Conservation (phyloP, 345 rosid species). For the Salix caprea region DNA sequence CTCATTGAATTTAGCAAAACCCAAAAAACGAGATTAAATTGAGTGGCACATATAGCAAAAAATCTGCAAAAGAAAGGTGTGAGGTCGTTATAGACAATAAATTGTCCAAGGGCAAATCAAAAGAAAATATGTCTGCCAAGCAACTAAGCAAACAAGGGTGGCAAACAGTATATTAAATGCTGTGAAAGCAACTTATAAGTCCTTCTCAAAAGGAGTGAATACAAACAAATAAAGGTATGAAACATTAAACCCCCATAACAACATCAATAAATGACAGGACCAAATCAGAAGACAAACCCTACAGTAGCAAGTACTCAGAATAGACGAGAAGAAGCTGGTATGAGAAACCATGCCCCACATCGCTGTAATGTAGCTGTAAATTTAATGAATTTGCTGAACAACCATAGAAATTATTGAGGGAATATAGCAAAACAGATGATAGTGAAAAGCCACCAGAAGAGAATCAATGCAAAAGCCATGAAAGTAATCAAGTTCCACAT, state of each 20-base stretch:
- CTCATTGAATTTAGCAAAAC: slow-evolving; percentile 21
- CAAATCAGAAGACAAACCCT: slow-evolving; percentile 5
- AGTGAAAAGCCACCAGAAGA: not conserved
- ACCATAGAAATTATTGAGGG: slow-evolving; percentile 2
- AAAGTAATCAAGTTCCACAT: not conserved
- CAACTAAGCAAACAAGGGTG: slow-evolving; percentile 28
- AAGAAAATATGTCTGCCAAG: slow-evolving; percentile 18
- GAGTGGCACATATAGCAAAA: slow-evolving; percentile 7
- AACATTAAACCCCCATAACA: slow-evolving; percentile 23
- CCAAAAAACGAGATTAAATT: slow-evolving; percentile 8
- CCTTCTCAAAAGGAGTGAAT: slow-evolving; percentile 31
- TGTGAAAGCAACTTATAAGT: slow-evolving; percentile 33
- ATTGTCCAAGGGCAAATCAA: slow-evolving; percentile 15
- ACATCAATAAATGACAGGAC: slow-evolving; percentile 34
- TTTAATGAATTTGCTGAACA: slow-evolving; percentile 26
- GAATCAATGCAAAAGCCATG: no score
- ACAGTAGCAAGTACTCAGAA: slow-evolving; percentile 16
- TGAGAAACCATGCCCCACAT: slow-evolving; percentile 27
- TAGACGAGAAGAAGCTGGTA: slow-evolving; percentile 21
- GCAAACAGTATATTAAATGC: slow-evolving; percentile 31
- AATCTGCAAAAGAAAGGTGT: slow-evolving; percentile 25
- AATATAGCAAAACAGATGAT: not conserved
- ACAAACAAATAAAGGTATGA: slow-evolving; percentile 26
- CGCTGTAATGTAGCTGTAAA: slow-evolving; percentile 27
- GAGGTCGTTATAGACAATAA: slow-evolving; percentile 39